A percentile compares a stretch with the other conserved stretches of the same genome.
phyloP scores from a whole-genome alignment of 2,329 filamentous ascomycete genomes.

The Alternaria rosae region DNA sequence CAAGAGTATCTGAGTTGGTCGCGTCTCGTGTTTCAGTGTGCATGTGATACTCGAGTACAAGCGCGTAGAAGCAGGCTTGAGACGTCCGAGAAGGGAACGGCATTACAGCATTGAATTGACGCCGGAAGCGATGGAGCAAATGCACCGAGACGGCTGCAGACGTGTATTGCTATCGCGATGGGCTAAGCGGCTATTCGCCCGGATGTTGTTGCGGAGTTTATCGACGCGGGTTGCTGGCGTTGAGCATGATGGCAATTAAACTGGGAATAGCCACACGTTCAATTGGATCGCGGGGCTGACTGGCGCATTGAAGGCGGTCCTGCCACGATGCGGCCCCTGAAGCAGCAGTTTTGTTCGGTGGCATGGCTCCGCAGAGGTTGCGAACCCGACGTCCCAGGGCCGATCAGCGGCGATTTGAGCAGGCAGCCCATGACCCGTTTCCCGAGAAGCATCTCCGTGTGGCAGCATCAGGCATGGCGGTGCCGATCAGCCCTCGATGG shows the following conservation, averaged over 20 bases:
- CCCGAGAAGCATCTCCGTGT: slow-evolving; percentile 37
- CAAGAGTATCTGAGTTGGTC: slow-evolving; percentile 16
- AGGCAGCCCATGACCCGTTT: slow-evolving; percentile 31
- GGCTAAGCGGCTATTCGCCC: slow-evolving; percentile 28
- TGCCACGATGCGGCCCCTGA: slow-evolving; percentile 19
- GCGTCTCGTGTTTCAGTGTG: slow-evolving; percentile 39
- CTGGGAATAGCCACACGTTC: slow-evolving; percentile 26
- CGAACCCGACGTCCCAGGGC: slow-evolving; percentile 23
- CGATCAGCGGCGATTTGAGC: slow-evolving; percentile 34
- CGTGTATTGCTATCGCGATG: slow-evolving; percentile 15
- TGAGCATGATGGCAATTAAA: slow-evolving; percentile 39
- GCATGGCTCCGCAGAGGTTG: slow-evolving; percentile 32
- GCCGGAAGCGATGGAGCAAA: slow-evolving; percentile 23
- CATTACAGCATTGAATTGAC: slow-evolving; percentile 13
- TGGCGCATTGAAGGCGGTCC: slow-evolving; percentile 20
- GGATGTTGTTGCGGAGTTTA: slow-evolving; percentile 19
- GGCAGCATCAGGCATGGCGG: slow-evolving; percentile 22
- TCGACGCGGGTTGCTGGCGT: slow-evolving; percentile 35
- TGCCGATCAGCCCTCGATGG: slow-evolving; percentile 35
- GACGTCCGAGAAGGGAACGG: slow-evolving; percentile 27
- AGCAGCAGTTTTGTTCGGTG: slow-evolving; percentile 21
- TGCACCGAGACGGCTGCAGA: slow-evolving; percentile 28
- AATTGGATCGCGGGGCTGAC: slow-evolving; percentile 20
- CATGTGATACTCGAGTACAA: slow-evolving; percentile 20
- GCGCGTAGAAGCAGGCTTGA: slow-evolving; percentile 26